Conservation (phyloP, 169 alveolate species). For the Sarcocystis neurona region DNA sequence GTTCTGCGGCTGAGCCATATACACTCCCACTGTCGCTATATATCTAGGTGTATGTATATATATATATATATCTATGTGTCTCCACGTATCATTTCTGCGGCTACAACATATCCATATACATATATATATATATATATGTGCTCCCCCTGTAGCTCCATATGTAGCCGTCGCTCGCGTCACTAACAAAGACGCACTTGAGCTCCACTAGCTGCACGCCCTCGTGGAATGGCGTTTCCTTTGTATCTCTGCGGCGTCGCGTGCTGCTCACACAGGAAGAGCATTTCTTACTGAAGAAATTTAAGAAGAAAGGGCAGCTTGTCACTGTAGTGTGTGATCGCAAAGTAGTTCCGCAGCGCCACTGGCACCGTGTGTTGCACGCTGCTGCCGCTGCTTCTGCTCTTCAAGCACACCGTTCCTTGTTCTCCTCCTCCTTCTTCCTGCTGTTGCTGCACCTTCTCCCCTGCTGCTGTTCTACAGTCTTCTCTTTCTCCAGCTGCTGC, state of each 20-base stretch:
- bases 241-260: background rate
- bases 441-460: too few species aligned
- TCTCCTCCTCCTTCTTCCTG: background rate
- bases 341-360: background rate
- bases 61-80: background rate
- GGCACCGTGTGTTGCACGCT: constrained; percentile 44
- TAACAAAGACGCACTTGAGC: background rate
- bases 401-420: too few species aligned
- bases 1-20: too few species aligned
- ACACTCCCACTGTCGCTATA: too few species aligned
- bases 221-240: background rate
- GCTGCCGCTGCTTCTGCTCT: too few species aligned
- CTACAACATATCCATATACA: too few species aligned
- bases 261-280: background rate
- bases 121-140: too few species aligned
- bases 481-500: too few species aligned
- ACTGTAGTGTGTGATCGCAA: background rate
- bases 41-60: background rate
- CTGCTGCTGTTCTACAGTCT: too few species aligned
- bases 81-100: too few species aligned
- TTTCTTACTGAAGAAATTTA: constrained; percentile 31
- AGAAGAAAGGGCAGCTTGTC: constrained; percentile 42
- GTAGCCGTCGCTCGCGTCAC: background rate
- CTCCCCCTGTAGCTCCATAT: too few species aligned
- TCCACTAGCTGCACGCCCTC: too few species aligned